Base-by-base conservation (phyloP, 805 yeast species). In the Saturnispora gosingensis region DNA sequence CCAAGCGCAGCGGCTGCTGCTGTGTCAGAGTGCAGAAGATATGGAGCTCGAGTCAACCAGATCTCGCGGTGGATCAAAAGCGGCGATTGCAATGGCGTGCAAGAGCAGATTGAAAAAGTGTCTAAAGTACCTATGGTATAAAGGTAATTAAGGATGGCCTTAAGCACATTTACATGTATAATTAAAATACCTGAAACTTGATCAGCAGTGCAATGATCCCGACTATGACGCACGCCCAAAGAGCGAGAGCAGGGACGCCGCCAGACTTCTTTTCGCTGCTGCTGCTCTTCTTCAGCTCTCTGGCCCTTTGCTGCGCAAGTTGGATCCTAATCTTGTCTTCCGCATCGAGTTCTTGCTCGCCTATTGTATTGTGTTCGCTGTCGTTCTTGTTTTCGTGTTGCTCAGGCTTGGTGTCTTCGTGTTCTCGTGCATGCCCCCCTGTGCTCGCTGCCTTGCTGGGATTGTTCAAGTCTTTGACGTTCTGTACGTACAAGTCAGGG, bases 301-400 rank as follows among this genome's bases (percentile, higher is more conserved):
- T 22, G 15, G 35, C 20, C 32, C 24, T 32, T 34, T 36, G 22
- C 8, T n/a, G 32, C 22, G 43, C 30, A 2, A 43, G 27, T 34
- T 49, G 39, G 34, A 53, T 79, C 58, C 82, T 72, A 48, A 84
- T 81, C 53, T 85, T 74, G 64, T 85, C 91, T 60, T 85, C 91
- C 0, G 86, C 83, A 60, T 83, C 88, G 50, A 67, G 56, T 51
- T 74, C 77, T 27, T 69, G 67, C 35, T 73, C 72, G 28, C 3
- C 70, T 48, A 20, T 38, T 20, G 42, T 38, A 5, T 35, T n/a
- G 11, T 16, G 24, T 18, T 65, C 55, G 30, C 11, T 18, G 22
- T 44, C 39, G 2, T 44, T 27, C 20, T 4, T 6, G 20, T 28
- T 28, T 8, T 44, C 39, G 67, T 59, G 4, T 64, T 69, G 49